phyloP scores from a whole-genome alignment of 2,329 filamentous ascomycete genomes.

The Ceratocystiopsis minuta region DNA sequence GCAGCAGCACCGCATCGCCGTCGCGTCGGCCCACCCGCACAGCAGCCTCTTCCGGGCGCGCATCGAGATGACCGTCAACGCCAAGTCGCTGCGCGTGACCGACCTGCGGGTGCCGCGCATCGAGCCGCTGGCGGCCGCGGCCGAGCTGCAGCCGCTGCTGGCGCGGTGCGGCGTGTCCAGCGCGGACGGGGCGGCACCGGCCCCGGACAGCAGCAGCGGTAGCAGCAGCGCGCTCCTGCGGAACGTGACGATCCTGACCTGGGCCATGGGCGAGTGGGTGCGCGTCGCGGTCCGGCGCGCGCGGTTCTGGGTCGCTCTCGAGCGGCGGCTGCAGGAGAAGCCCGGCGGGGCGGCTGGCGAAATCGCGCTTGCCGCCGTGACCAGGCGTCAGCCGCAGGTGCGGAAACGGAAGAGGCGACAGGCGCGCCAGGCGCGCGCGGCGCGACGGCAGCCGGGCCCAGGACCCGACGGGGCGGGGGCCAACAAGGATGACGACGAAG shows the following conservation, averaged over 20 bases:
- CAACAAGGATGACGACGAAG: conserved; percentile 4
- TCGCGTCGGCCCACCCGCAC: conserved; percentile 25
- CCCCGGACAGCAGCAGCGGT: conserved; percentile 6
- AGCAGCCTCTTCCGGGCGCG: conserved; percentile 40
- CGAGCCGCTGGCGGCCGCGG: conserved; percentile 33
- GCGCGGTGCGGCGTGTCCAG: conserved; percentile 12
- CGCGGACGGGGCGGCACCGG: conserved; percentile 13
- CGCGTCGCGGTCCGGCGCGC: conserved; percentile 42
- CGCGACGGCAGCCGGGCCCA: background rate
- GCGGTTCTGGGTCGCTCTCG: conserved; percentile 40
- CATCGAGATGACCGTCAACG: conserved; percentile 40
- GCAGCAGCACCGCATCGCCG: conserved; percentile 38
- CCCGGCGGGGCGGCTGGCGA: conserved; percentile 15
- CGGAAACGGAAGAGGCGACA: conserved; percentile 4
- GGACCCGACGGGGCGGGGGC: background rate
- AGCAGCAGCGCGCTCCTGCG: conserved; percentile 26
- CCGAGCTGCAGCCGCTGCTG: conserved; percentile 39
- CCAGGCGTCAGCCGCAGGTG: background rate
- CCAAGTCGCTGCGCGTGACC: conserved; percentile 30
- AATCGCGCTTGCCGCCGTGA: conserved; percentile 6
- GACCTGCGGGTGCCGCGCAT: conserved; percentile 35
- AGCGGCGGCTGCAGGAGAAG: conserved; percentile 25
- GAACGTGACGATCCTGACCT: conserved; percentile 42
- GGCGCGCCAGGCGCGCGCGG: too few species aligned
- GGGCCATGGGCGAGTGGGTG: conserved; percentile 53